These are phyloP conservation scores for Vicia faba DNA, from an alignment of 306 rosid species.

Conservation along the genomic window DNA sequence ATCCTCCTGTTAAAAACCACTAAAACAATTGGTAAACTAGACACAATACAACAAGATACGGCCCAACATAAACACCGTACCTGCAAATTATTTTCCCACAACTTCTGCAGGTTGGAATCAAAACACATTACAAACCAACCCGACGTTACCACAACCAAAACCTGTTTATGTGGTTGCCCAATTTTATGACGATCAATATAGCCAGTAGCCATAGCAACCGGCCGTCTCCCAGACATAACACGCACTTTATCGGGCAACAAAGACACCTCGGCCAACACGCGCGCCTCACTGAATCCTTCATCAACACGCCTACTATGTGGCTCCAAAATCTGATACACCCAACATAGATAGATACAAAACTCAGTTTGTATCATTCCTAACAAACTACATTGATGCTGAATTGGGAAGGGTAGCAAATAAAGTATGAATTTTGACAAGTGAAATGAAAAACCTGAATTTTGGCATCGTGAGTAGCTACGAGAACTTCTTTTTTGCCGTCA, in stretches of 20 bases:
- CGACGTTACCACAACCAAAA: slow-evolving; percentile 90
- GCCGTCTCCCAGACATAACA: slow-evolving; percentile 79
- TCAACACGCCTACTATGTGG: slow-evolving; percentile 87
- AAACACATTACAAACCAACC: slow-evolving; percentile 99
- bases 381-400: neutral
- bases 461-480: slow-evolving; percentile 92
- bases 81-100: slow-evolving; percentile 96
- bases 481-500: slow-evolving; percentile 91
- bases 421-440: slow-evolving; percentile 12
- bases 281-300: slow-evolving; percentile 89
- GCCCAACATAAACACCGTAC: slow-evolving; percentile 38
- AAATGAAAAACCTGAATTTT: slow-evolving; percentile 73
- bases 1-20: slow-evolving; percentile 62
- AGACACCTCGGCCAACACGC: slow-evolving; percentile 73
- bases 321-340: slow-evolving; percentile 72
- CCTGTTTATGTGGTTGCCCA: slow-evolving; percentile 75
- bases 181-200: slow-evolving; percentile 67
- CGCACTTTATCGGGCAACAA: slow-evolving; percentile 92
- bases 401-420: slow-evolving; percentile 17
- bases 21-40: slow-evolving; percentile 29
- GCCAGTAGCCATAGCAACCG: slow-evolving; percentile 97
- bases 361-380: no score
- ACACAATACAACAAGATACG: neutral
- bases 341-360: slow-evolving; percentile 6
- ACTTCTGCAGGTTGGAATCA: slow-evolving; percentile 85